Base-by-base conservation (phyloP, 371 early-diverging fungal species). In the Dinochytrium kinnereticum region DNA sequence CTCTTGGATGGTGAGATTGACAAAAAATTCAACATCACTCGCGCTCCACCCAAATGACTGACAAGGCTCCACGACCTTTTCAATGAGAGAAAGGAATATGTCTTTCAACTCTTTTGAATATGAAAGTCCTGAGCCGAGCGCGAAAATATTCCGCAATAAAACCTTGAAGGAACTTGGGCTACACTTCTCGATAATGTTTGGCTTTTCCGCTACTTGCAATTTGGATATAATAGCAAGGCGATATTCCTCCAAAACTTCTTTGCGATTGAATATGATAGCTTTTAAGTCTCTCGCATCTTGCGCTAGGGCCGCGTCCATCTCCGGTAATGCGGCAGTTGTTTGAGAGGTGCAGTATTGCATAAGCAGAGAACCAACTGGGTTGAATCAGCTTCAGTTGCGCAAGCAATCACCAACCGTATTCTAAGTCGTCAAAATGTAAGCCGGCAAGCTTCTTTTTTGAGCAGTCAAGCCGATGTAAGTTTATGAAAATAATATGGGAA, bases 401-500 rank as follows among this genome's bases (percentile, higher is more conserved):
- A n/a, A 44, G 19, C 44, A 13, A 5, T 50, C 19, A 33, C 75
- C 50, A 64, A 83, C 88, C 80, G 66, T 87, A 86, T 59, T 85
- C 87, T 55, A 87, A 85, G 75, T 90, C 90, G 28, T 71, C 37
- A 70, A 87, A 89, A 26, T 76, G 76, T 61, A 38, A 83, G 80
- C 59, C 81, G 71, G 7, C 66, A 15, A 90, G 80, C 73, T 85
- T 86, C 71, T 87, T 86, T 76, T 89, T 87, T 39, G 84, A 83
- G 2, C 90, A 89, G 64, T 90, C 90, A 31, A 90, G 70, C n/a
- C 87, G 85, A 65, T 88, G 84, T 70, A 81, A 73, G 37, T 82
- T 85, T 71, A 90, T 83, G 74, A 88, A 90, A 26, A 89, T 81
- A 64, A 90, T 81, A 57, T 86, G 80, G 0, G 87, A 87, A 76